Conservation (phyloP, 2,329 filamentous ascomycete genomes). For the Mycosphaerella sp. region DNA sequence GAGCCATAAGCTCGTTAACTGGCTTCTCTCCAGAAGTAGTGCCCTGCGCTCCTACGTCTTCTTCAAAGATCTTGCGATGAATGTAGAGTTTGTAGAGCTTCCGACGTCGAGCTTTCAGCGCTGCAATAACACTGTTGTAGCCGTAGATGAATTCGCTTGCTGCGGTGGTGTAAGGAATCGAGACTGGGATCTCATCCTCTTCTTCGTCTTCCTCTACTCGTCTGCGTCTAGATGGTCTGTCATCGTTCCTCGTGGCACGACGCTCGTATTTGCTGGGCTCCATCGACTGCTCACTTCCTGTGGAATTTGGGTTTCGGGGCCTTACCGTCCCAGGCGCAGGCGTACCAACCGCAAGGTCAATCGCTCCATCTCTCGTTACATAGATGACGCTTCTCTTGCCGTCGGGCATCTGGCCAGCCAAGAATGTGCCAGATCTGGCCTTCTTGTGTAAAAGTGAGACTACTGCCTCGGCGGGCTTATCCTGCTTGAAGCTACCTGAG, state of each 20-base stretch:
- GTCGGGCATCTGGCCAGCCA: constrained; percentile 5
- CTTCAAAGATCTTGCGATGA: constrained; percentile 26
- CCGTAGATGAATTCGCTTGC: constrained; percentile 92
- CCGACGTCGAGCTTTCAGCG: constrained; percentile 61
- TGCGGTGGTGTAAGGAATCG: constrained; percentile 68
- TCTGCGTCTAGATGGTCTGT: background rate
- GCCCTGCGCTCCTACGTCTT: constrained; percentile 6
- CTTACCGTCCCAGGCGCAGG: background rate
- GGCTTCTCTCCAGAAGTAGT: constrained; percentile 14
- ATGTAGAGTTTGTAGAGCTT: constrained; percentile 82
- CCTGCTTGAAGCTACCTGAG: constrained; percentile 17
- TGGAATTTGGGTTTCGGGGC: background rate
- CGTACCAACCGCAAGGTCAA: constrained; percentile 11
- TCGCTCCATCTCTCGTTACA: constrained; percentile 10
- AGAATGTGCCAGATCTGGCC: constrained; percentile 17
- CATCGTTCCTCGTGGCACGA: background rate
- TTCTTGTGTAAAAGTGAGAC: constrained; percentile 17
- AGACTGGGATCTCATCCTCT: constrained; percentile 33
- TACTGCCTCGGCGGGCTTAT: constrained; percentile 17
- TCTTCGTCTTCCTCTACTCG: constrained; percentile 10
- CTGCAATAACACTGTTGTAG: constrained; percentile 70
- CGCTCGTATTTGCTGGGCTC: background rate
- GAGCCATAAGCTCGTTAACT: constrained; percentile 11
- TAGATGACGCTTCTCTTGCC: constrained; percentile 16
- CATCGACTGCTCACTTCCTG: background rate